Conservation (phyloP, 2,329 filamentous ascomycete genomes). For the Scedosporium dehoogii region DNA sequence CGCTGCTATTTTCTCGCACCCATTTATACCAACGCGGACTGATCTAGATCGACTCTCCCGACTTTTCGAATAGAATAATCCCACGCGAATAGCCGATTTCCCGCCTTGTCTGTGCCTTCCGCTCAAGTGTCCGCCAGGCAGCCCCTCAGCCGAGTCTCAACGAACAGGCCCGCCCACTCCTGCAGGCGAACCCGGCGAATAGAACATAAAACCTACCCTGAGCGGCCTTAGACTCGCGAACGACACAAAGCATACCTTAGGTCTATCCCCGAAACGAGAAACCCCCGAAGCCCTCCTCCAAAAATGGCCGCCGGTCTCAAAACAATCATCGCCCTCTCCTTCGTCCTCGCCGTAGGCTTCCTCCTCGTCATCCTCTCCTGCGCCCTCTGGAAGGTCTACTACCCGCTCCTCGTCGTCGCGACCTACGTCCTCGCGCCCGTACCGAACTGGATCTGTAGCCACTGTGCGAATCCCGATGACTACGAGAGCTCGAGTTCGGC, state of each 20-base stretch:
- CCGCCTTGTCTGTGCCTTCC: background rate
- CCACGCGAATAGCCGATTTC: background rate
- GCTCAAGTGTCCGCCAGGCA: background rate
- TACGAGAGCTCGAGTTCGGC: constrained; percentile 78
- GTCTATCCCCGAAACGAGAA: background rate
- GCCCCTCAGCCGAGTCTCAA: background rate
- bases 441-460: constrained; percentile 91
- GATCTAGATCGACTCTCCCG: background rate
- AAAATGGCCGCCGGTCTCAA: constrained; percentile 78
- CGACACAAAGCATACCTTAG: background rate
- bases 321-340: constrained; percentile 97
- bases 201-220: background rate
- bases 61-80: background rate
- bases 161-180: background rate
- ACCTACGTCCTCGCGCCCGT: constrained; percentile 91
- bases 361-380: constrained; percentile 97
- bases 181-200: background rate
- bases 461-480: constrained; percentile 86
- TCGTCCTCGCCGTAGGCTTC: constrained; percentile 97
- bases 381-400: constrained; percentile 89
- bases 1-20: background rate
- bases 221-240: background rate
- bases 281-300: constrained; percentile 14
- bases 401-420: constrained; percentile 87
- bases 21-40: background rate